phyloP scores from a whole-genome alignment of 73 alveolate genomes.

The Paraurostyla sp. region DNA sequence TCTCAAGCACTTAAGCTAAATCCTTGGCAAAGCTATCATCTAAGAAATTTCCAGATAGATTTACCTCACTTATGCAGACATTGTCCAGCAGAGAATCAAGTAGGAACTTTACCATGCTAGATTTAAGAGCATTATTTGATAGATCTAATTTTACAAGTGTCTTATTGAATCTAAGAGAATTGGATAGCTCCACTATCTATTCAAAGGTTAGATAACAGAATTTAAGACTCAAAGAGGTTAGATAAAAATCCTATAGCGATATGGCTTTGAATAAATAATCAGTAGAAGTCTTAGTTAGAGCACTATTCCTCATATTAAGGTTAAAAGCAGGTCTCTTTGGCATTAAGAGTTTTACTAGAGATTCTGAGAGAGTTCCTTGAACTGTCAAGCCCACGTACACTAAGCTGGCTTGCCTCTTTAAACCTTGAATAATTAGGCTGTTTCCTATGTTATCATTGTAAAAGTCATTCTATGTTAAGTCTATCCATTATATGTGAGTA shows the following conservation, averaged over 20 bases:
- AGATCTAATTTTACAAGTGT: conserved; percentile 67
- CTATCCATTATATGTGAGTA: conserved; percentile 64
- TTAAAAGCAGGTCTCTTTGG: conserved; percentile 67
- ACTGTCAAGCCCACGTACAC: conserved; percentile 51
- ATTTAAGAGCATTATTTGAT: conserved; percentile 52
- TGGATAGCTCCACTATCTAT: conserved; percentile 18
- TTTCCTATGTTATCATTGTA: conserved; percentile 38
- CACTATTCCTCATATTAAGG: conserved; percentile 56
- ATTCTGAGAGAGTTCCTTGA: conserved; percentile 54
- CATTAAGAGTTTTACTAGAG: conserved; percentile 11
- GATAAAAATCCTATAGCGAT: conserved; percentile 22
- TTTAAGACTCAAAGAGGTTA: conserved; percentile 61
- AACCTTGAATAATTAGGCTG: conserved; percentile 50
- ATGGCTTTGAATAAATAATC: conserved; percentile 6
- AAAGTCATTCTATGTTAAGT: conserved; percentile 64
- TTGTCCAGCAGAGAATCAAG: conserved; percentile 65
- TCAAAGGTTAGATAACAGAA: conserved; percentile 46
- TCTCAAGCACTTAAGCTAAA: conserved; percentile 41
- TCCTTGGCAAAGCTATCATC: conserved; percentile 64
- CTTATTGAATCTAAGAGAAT: conserved; percentile 62
- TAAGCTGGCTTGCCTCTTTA: conserved; percentile 29
- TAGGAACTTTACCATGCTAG: conserved; percentile 44
- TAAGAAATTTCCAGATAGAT: conserved; percentile 27
- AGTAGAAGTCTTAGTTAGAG: conserved; percentile 45
- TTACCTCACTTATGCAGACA: conserved; percentile 51